phyloP scores from a whole-genome alignment of 164 flowering plant genomes.

The Sextonia rubra region DNA sequence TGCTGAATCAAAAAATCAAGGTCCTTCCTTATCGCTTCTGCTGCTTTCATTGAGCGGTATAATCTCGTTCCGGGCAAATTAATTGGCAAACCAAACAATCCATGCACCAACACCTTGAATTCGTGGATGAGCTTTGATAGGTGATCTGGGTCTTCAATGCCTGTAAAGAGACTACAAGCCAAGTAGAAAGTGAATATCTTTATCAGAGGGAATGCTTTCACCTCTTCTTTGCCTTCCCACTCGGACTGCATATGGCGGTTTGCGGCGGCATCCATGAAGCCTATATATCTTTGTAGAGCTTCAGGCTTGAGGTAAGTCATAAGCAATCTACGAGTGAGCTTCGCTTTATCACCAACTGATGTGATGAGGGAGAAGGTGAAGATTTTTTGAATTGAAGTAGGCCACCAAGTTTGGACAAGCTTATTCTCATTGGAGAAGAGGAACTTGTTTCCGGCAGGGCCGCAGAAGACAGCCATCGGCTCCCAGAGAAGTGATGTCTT shows the following conservation, averaged over 20 bases:
- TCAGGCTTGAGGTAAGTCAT: slow-evolving; percentile 15
- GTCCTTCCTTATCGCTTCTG: slow-evolving; percentile 28
- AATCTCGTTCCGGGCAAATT: slow-evolving; percentile 45
- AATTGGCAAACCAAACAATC: slow-evolving; percentile 6
- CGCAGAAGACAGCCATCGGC: slow-evolving; percentile 29
- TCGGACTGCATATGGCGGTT: slow-evolving; percentile 21
- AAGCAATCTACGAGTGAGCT: slow-evolving; percentile 8
- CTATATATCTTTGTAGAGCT: slow-evolving; percentile 6
- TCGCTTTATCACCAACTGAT: slow-evolving; percentile 22
- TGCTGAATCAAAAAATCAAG: slow-evolving; percentile 2
- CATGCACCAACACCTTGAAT: slow-evolving; percentile 9
- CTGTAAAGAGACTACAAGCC: slow-evolving; percentile 24
- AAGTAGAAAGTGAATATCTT: slow-evolving; percentile 25
- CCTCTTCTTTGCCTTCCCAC: slow-evolving; percentile 21
- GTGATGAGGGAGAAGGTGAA: slow-evolving; percentile 28
- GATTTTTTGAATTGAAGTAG: slow-evolving; percentile 28
- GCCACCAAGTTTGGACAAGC: slow-evolving; percentile 26
- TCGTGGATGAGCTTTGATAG: slow-evolving; percentile 18
- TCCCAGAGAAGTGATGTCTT: slow-evolving; percentile 36
- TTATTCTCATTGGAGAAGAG: slow-evolving; percentile 39
- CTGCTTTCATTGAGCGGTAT: slow-evolving; percentile 14
- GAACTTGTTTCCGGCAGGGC: slow-evolving; percentile 35
- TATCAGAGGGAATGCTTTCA: slow-evolving; percentile 24
- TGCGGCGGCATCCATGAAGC: not conserved
- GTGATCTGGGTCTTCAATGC: slow-evolving; percentile 32